Conservation (phyloP, 768 basidiomycete genomes). For the Imleria badia region DNA sequence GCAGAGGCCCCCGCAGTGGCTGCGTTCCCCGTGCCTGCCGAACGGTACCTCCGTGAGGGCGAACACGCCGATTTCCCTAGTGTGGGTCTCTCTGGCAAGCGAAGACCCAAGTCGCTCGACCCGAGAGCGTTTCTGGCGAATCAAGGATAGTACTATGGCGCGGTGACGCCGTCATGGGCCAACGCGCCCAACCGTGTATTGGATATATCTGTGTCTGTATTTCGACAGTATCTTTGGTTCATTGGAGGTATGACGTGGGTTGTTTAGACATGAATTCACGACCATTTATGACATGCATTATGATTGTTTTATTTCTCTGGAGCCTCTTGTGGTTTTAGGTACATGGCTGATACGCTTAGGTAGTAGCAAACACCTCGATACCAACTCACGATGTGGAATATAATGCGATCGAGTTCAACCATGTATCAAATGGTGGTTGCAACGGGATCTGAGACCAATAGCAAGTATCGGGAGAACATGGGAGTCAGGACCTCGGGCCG, state of each 20-base stretch:
- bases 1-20: slow-evolving; percentile 26
- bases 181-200: neutral
- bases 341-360: neutral
- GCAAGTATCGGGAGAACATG: too few species aligned
- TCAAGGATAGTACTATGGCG: slow-evolving; percentile 3
- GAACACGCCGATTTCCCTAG: slow-evolving; percentile 36
- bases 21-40: slow-evolving; percentile 28
- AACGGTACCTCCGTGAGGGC: slow-evolving; percentile 32
- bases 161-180: neutral
- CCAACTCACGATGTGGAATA: too few species aligned
- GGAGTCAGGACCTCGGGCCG: too few species aligned
- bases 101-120: slow-evolving; percentile 36
- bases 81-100: slow-evolving; percentile 34
- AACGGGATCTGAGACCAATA: too few species aligned
- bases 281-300: neutral
- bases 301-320: neutral
- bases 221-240: neutral
- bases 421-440: too few species aligned
- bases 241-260: neutral
- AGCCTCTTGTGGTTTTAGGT: neutral
- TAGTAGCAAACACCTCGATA: neutral
- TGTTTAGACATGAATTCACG: neutral
- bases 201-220: neutral
- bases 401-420: too few species aligned
- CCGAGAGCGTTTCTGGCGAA: slow-evolving; percentile 42